phyloP scores from a whole-genome alignment of 2,329 filamentous ascomycete species.

The Fonsecaea pedrosoi region DNA sequence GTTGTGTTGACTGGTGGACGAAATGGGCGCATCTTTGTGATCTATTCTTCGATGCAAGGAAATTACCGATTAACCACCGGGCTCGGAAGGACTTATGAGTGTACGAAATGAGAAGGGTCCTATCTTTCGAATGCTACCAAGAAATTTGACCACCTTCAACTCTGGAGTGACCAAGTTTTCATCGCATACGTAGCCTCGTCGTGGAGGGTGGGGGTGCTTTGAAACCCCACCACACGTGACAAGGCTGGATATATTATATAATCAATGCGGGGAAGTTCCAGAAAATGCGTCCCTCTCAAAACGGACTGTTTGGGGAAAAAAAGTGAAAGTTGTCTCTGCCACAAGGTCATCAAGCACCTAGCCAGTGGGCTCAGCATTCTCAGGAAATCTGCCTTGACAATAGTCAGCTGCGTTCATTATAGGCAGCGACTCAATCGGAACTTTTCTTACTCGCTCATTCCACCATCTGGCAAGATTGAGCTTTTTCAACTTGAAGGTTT shows the following conservation, averaged over 20 bases:
- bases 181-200: neutral
- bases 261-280: neutral
- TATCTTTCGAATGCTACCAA: neutral
- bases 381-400: neutral
- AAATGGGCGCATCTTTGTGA: constrained; percentile 25
- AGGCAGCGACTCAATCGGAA: neutral
- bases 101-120: constrained; percentile 33
- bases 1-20: constrained; percentile 14
- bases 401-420: neutral
- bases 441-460: neutral
- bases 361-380: neutral
- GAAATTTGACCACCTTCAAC: neutral
- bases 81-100: constrained; percentile 31
- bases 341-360: neutral
- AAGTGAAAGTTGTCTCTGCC: neutral
- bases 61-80: constrained; percentile 18
- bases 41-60: constrained; percentile 17
- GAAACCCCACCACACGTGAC: neutral
- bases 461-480: neutral
- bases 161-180: neutral
- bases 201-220: neutral
- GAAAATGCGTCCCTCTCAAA: neutral
- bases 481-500: neutral
- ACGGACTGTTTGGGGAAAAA: neutral
- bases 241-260: neutral